Evolutionary conservation across 805 yeast species (phyloP).

Genomic region (Lipomyces orientalis): DNA sequence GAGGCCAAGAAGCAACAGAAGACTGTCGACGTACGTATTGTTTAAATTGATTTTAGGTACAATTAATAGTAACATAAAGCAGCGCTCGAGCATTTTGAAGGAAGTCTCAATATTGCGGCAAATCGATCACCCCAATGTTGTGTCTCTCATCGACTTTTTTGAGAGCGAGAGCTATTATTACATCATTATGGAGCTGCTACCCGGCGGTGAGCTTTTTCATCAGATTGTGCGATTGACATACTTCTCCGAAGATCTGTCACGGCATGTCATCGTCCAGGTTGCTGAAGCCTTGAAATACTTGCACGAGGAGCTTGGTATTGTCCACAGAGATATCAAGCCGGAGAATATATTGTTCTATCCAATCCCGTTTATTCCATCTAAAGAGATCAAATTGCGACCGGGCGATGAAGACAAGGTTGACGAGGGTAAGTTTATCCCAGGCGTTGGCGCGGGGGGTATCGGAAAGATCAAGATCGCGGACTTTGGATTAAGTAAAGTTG

Average conservation of each 20-base stretch:
- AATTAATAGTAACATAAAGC: conserved; percentile 12
- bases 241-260: conserved; percentile 71
- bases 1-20: conserved; percentile 37
- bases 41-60: neutral
- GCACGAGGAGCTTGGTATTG: conserved; percentile 73
- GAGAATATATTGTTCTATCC: conserved; percentile 74
- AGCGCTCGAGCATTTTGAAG: conserved; percentile 62
- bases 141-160: conserved; percentile 58
- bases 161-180: conserved; percentile 62
- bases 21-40: conserved; percentile 31
- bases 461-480: conserved; percentile 92
- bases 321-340: conserved; percentile 83
- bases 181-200: conserved; percentile 67
- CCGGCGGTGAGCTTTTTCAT: conserved; percentile 83
- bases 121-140: conserved; percentile 64
- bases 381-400: conserved; percentile 44
- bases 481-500: conserved; percentile 90
- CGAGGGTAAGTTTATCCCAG: conserved; percentile 83
- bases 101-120: conserved; percentile 78
- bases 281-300: conserved; percentile 71
- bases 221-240: conserved; percentile 79
- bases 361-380: conserved; percentile 52
- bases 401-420: conserved; percentile 63
- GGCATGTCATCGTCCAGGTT: conserved; percentile 75
- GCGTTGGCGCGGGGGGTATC: conserved; percentile 90